Evolutionary conservation across 2,329 filamentous ascomycete genomes (phyloP).

Genomic region (Macrophomina pseudophaseolina): DNA sequence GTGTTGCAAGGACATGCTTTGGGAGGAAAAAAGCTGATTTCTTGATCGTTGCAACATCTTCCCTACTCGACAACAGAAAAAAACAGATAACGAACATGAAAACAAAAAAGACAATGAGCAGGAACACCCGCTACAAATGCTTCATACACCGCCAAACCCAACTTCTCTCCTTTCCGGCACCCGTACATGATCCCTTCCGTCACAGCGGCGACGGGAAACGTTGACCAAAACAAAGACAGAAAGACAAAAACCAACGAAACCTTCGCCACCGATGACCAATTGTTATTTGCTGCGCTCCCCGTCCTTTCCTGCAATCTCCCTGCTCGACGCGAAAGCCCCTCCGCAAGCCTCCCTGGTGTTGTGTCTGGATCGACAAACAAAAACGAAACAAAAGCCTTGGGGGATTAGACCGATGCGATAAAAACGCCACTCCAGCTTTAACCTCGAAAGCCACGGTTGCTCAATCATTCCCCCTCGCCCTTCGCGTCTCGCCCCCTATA

Average conservation of each 20-base stretch:
- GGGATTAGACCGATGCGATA: not conserved
- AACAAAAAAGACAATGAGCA: not conserved
- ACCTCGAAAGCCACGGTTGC: slow-evolving; percentile 37
- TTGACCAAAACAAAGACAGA: not conserved
- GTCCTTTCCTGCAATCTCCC: not conserved
- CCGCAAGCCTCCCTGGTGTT: not conserved
- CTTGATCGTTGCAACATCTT: no score
- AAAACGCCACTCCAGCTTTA: slow-evolving; percentile 36
- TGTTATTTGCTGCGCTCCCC: not conserved
- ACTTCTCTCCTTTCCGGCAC: not conserved
- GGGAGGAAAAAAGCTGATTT: no score
- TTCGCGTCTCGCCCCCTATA: not conserved
- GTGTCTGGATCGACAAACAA: not conserved
- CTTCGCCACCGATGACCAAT: not conserved
- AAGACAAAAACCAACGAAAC: not conserved
- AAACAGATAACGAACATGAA: not conserved
- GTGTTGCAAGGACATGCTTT: no score
- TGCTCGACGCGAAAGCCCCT: slow-evolving; percentile 5
- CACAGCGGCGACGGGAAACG: not conserved
- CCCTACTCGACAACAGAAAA: not conserved
- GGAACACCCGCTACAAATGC: slow-evolving; percentile 2
- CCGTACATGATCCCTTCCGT: no score
- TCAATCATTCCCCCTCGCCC: not conserved
- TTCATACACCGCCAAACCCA: not conserved
- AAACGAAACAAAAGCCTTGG: not conserved